Evolutionary conservation across 225 moss, liverwort and hornwort species (phyloP).

Genomic region (Pseudisothecium myosuroides): DNA sequence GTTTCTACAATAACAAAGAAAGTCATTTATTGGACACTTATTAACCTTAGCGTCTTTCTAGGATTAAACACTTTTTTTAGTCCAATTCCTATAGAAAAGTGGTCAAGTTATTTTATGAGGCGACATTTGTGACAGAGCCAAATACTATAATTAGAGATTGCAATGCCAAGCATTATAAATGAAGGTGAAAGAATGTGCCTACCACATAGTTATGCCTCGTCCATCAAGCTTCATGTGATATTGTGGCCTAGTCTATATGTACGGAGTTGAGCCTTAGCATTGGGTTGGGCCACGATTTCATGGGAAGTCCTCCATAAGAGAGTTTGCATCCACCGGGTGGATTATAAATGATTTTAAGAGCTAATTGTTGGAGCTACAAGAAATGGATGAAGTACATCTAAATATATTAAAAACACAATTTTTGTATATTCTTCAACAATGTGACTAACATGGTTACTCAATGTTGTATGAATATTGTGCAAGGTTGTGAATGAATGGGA

Average conservation of each 20-base stretch:
- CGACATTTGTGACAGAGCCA: neutral
- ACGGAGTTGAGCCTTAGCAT: too few relatives aligned
- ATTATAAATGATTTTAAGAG: neutral
- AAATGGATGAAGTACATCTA: neutral
- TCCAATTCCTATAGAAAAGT: neutral
- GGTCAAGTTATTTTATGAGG: neutral
- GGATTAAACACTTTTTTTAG: neutral
- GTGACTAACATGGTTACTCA: neutral
- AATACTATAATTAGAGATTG: fast-evolving
- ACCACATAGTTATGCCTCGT: fast-evolving
- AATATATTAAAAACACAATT: fast-evolving
- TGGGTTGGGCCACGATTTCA: too few relatives aligned
- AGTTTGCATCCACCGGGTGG: fast-evolving
- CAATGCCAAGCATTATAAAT: neutral
- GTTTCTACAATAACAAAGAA: neutral
- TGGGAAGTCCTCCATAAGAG: neutral
- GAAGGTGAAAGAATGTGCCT: neutral
- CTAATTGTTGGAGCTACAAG: neutral
- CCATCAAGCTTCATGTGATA: fast-evolving
- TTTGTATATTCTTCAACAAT: neutral
- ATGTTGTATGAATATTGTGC: neutral
- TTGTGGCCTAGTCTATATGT: neutral
- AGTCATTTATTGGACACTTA: neutral
- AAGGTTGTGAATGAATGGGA: neutral
- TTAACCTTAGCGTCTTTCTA: fast-evolving